phyloP scores from a whole-genome alignment of 2,329 filamentous ascomycete genomes.

The Stenocarpella maydis region DNA sequence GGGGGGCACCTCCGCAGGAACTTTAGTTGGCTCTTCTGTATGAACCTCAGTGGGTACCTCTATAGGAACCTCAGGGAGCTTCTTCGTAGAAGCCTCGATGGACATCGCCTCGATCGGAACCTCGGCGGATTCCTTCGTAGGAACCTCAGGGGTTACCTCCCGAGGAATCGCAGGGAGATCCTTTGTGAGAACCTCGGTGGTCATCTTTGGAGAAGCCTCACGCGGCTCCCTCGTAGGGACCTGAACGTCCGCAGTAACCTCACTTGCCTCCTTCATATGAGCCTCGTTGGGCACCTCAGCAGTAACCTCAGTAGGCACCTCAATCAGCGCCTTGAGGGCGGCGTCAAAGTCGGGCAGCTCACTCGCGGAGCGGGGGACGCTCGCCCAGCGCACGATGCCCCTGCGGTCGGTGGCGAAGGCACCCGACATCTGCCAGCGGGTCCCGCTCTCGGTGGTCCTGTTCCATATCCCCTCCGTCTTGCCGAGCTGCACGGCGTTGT shows the following conservation, averaged over 20 bases:
- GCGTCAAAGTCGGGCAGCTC: constrained; percentile 63
- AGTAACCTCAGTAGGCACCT: constrained; percentile 21
- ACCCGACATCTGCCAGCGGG: constrained; percentile 73
- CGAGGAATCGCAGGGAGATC: no score
- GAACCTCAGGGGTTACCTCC: background rate
- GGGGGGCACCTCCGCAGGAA: background rate
- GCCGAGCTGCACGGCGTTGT: constrained; percentile 64
- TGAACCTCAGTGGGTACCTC: background rate
- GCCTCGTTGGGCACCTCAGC: background rate
- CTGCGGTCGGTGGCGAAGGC: constrained; percentile 67
- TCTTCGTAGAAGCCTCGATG: background rate
- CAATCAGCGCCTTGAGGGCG: constrained; percentile 44
- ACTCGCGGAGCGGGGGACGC: constrained; percentile 56
- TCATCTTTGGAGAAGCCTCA: background rate
- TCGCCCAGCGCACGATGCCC: constrained; percentile 62
- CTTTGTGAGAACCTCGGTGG: background rate
- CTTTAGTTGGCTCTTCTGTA: background rate
- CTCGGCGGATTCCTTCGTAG: background rate
- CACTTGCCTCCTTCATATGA: background rate
- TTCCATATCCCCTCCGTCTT: constrained; percentile 73
- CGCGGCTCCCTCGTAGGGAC: no score
- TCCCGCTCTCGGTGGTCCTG: constrained; percentile 70
- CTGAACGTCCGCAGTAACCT: background rate
- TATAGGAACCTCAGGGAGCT: no score
- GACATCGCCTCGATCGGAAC: background rate